phyloP scores from a whole-genome alignment of 495 filamentous ascomycete species.

The Cudoniella acicularis region DNA sequence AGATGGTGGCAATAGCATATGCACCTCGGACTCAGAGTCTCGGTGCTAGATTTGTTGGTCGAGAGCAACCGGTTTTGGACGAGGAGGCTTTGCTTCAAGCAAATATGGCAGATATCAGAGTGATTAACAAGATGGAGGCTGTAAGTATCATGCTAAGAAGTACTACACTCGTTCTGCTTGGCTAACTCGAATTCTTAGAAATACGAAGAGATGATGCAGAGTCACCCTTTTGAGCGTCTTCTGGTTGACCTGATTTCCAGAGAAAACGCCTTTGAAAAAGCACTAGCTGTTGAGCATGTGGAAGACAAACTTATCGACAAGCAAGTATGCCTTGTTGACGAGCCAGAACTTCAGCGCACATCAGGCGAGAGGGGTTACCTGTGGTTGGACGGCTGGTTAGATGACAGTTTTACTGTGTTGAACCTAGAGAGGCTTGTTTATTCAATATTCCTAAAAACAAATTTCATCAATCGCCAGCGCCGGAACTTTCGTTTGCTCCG shows the following conservation, averaged over 20 bases:
- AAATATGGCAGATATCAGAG: neutral
- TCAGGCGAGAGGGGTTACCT: no score
- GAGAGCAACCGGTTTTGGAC: neutral
- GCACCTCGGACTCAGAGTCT: neutral
- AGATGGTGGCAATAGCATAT: neutral
- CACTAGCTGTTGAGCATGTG: slow-evolving; percentile 9
- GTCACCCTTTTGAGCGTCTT: slow-evolving; percentile 7
- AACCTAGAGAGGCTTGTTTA: no score
- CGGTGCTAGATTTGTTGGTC: neutral
- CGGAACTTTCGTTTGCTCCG: no score
- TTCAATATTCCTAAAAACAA: no score
- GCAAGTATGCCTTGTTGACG: slow-evolving; percentile 7
- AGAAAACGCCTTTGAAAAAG: slow-evolving; percentile 10
- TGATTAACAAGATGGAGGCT: neutral
- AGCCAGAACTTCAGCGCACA: no score
- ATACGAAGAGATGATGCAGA: neutral
- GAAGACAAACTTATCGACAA: slow-evolving; percentile 18
- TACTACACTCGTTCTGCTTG: neutral
- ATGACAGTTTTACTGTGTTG: no score
- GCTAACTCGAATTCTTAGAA: neutral
- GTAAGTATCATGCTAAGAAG: no score
- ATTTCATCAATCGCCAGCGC: no score
- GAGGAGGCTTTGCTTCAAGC: neutral
- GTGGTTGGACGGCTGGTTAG: no score
- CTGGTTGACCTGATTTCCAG: slow-evolving; percentile 10